Evolutionary conservation across 169 alveolate species (phyloP), one percentile per base, ranked within the genome.

Genomic region (Cryptosporidium bovis): DNA sequence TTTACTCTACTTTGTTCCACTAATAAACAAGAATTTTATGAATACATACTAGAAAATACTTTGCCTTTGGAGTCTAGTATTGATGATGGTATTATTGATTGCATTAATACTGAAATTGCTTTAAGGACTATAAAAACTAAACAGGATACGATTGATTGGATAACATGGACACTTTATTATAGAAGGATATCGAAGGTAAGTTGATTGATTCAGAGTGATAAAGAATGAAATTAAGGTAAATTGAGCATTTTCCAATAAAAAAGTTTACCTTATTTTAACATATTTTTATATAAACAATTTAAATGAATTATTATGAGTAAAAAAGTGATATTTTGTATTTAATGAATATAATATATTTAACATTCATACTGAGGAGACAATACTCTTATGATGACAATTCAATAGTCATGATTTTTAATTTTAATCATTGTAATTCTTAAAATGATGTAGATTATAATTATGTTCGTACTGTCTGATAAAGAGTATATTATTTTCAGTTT

Each of bases 121-220:
- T 94, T 97, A 92, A 98, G 97, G 64, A 97, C 96, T 40, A 94
- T 99, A 60, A 97, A 96, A 60, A 96, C 94, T 82, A 97, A 96
- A 83, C 99, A 97, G 85, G 99, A 97, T 83, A 98, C 99, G 20
- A 95, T 99, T 16, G 99, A 98, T 90, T 99, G 99, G 99, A 94
- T 98, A 34, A 98, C 99, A 31, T 99, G 99, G 99, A 96, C 99
- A 24, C 97, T 98, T 90, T 95, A 96, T 95, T 98, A 98, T 91
- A 92, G 99, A 69, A 94, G 99, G 82, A 94, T 99, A 18, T 92
- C 98, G 15, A 95, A 95, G 94, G 69, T 71, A 77, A 77, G 87
- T 77, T 36, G 27, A 24, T 24, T 24, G 27, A 24, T 24, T 24
- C 27, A 24, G 27, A 24, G 27, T 40, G 48, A 40, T 40, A 8